A percentile compares a stretch with the other conserved stretches of the same genome.
Evolutionary conservation across 371 early-diverging fungal species (phyloP).

Genomic region (Mortierella sp.): DNA sequence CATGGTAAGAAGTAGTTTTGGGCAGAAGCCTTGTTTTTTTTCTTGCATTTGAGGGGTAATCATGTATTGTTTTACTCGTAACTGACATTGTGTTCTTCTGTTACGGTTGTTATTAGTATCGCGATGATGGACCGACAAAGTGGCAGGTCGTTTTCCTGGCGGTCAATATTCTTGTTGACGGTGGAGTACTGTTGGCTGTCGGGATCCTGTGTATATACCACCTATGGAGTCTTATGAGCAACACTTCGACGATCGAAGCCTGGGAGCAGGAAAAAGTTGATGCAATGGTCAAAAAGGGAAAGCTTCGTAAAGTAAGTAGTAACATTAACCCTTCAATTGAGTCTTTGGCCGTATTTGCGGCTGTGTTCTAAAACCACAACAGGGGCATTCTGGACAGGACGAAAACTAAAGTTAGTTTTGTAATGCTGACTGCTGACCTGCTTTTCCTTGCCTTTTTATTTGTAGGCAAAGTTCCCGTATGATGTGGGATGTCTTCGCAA

Average conservation of each 20-base stretch:
- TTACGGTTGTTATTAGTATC: constrained; percentile 21
- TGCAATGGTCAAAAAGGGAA: constrained; percentile 75
- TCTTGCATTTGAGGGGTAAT: no score
- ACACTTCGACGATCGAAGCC: constrained; percentile 97
- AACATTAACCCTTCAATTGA: neutral
- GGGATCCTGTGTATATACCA: constrained; percentile 89
- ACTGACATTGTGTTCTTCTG: neutral
- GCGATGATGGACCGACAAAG: constrained; percentile 70
- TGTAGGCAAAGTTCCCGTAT: constrained; percentile 87
- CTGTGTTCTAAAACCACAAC: neutral
- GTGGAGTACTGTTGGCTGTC: constrained; percentile 81
- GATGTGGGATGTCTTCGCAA: constrained; percentile 89
- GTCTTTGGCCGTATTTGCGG: neutral
- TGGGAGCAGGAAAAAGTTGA: constrained; percentile 88
- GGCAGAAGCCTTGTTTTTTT: no score
- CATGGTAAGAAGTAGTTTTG: constrained; percentile 30
- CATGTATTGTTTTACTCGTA: neutral
- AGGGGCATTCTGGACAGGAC: no score
- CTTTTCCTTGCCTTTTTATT: neutral
- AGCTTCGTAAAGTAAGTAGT: constrained; percentile 67
- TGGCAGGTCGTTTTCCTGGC: constrained; percentile 78
- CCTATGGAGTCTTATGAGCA: constrained; percentile 81
- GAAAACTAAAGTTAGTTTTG: neutral
- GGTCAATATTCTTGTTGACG: constrained; percentile 76
- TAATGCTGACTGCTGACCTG: no score